phyloP scores from a whole-genome alignment of 139 green algal species.

The Picochlorum sp. region DNA sequence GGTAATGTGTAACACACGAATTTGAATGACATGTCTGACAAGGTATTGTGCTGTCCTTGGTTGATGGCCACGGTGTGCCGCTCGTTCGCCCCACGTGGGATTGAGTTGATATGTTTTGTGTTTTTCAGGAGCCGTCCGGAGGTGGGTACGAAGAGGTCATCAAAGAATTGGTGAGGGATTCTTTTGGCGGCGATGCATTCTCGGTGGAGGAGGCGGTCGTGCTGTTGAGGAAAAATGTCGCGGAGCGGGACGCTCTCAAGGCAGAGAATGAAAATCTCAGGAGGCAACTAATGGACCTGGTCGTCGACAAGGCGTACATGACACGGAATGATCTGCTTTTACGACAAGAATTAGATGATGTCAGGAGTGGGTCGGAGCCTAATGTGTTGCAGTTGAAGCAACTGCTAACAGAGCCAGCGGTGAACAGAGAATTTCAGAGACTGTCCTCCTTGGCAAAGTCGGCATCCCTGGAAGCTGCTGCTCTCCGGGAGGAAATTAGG shows the following conservation, averaged over 20 bases:
- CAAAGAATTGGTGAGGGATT: no score
- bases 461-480: not conserved
- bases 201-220: not conserved
- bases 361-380: slow-evolving; percentile 9
- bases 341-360: slow-evolving; percentile 10
- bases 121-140: no score
- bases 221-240: not conserved
- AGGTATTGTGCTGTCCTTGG: no score
- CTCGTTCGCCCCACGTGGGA: no score
- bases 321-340: slow-evolving; percentile 8
- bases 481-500: slow-evolving; percentile 7
- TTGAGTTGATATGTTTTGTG: no score
- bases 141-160: no score
- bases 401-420: slow-evolving; percentile 20
- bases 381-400: slow-evolving; percentile 21
- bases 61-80: no score
- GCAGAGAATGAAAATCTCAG: slow-evolving; percentile 4
- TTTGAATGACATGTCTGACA: no score
- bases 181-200: no score
- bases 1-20: no score
- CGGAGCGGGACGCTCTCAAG: not conserved
- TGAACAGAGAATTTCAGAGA: slow-evolving; percentile 13
- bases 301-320: not conserved
- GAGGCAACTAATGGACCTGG: not conserved
- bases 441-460: not conserved